Evolutionary conservation across 2,329 filamentous ascomycete species (phyloP), one percentile per base, ranked within the genome.

Genomic region (Beauveria brongniartii): DNA sequence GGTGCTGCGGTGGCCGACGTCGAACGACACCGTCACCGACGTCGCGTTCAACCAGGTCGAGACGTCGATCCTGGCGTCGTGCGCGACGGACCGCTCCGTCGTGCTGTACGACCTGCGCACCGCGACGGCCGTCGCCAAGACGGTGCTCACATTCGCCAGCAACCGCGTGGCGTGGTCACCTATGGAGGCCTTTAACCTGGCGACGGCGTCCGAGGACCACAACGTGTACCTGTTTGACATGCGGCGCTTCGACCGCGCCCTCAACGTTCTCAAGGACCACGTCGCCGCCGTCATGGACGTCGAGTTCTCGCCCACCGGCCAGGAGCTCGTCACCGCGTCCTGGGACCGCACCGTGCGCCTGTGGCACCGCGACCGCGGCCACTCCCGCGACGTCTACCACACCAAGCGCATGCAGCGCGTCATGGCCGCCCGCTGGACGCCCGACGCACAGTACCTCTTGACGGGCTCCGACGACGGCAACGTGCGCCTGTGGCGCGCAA

Each of bases 341-440:
- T 95, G 94, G 76, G 64, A 91, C 82, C 86, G 92, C 64, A 96
- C 91, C 5, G 81, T 99, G 57, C 86, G 94, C 55, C 78, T 97
- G 55, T 97, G 92, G 90, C 85, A 85, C 71, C 83, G 90, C 61
- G 84, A 87, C 65, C 80, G 87, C 64, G 93, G 93, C 26, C 91
- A 94, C 74, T 92, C 90, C 16, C 83, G 92, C 67, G 94, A 99
- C 70, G 86, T 97, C 54, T 99, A 97, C 76, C 92, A 97, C 78
- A 97, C 94, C 20, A 96, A 97, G 77, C 87, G 94, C 65, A 97
- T 97, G 93, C 93, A 97, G 78, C 85, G 93, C 67, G 92, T 97
- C 61, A 95, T 95, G 77, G 87, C 88, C 10, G 86, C 86, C 53
- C 85, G 84, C 64, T 97, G 90, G 82, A 94, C 92, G 0, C 90